Evolutionary conservation across 179 eudicot genomes (phyloP).

Genomic region (Camellia oleifera): DNA sequence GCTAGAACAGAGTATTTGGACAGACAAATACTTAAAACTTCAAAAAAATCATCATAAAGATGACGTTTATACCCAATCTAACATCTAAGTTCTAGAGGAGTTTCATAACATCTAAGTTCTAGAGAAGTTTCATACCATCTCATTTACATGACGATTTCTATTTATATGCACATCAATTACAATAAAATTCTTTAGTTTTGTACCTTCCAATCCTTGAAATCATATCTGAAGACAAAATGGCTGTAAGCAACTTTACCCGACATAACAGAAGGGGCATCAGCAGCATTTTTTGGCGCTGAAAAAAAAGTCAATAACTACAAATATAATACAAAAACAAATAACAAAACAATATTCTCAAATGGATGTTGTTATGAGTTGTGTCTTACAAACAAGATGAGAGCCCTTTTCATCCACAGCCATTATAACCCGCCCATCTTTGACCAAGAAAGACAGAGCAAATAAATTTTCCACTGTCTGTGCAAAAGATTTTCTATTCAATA

Average conservation of each 20-base stretch:
- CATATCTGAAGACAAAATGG: conserved; percentile 68
- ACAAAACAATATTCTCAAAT: not conserved
- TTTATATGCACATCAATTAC: not conserved
- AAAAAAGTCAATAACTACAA: not conserved
- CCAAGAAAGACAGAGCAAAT: conserved; percentile 61
- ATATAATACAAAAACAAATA: no score
- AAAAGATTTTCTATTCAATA: conserved; percentile 51
- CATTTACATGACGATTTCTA: not conserved
- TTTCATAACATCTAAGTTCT: no score
- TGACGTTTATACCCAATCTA: not conserved
- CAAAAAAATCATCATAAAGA: no score
- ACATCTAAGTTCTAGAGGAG: not conserved
- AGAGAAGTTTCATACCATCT: no score
- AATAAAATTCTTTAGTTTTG: no score
- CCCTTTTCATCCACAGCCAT: conserved; percentile 35
- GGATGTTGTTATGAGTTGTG: not conserved
- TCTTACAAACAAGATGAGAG: conserved; percentile 51
- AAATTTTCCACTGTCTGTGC: conserved; percentile 66
- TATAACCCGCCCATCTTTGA: conserved; percentile 54
- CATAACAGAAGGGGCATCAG: conserved; percentile 39
- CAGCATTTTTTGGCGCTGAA: conserved; percentile 70
- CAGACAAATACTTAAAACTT: no score
- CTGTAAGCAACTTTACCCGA: conserved; percentile 44
- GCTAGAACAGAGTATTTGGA: no score
- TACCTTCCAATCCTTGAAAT: conserved; percentile 84